Evolutionary conservation across 2,329 filamentous ascomycete genomes (phyloP).

Genomic region (Periglandula ipomoeae): DNA sequence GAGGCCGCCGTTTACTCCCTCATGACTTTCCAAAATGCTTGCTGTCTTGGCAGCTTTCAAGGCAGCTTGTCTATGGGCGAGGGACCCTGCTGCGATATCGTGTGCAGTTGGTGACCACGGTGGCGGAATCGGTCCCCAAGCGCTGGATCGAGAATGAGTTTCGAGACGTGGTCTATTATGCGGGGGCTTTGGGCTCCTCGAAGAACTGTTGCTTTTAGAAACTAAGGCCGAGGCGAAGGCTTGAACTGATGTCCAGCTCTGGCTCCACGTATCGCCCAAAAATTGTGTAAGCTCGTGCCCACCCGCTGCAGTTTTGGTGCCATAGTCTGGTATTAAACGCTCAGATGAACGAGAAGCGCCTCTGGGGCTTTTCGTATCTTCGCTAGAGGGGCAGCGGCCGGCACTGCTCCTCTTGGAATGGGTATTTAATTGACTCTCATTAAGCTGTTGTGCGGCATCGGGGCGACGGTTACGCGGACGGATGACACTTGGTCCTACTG

Average conservation of each 20-base stretch:
- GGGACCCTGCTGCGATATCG: conserved; percentile 46
- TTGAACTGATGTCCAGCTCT: conserved; percentile 47
- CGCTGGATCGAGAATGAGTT: conserved; percentile 14
- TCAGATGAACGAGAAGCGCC: background rate
- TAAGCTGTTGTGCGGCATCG: conserved; percentile 21
- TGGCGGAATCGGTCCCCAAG: conserved; percentile 46
- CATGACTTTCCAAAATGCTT: conserved; percentile 51
- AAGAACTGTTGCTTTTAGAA: conserved; percentile 17
- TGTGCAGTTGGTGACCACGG: conserved; percentile 26
- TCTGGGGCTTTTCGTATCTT: background rate
- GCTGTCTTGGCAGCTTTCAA: conserved; percentile 48
- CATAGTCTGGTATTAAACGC: conserved; percentile 9
- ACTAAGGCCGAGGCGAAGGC: conserved; percentile 40
- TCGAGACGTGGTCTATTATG: background rate
- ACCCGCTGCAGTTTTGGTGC: conserved; percentile 22
- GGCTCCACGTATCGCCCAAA: conserved; percentile 41
- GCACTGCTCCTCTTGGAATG: background rate
- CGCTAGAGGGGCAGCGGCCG: background rate
- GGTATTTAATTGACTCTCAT: conserved; percentile 14
- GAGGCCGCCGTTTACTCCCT: conserved; percentile 49
- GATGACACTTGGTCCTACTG: conserved; percentile 29
- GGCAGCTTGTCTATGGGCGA: conserved; percentile 42
- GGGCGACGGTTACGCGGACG: conserved; percentile 44
- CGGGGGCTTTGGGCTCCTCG: background rate
- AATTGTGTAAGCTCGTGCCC: conserved; percentile 30